These are phyloP conservation scores for Phytophthora cactorum DNA, from an alignment of 352 stramenopile genomes.

Conservation along the genomic window DNA sequence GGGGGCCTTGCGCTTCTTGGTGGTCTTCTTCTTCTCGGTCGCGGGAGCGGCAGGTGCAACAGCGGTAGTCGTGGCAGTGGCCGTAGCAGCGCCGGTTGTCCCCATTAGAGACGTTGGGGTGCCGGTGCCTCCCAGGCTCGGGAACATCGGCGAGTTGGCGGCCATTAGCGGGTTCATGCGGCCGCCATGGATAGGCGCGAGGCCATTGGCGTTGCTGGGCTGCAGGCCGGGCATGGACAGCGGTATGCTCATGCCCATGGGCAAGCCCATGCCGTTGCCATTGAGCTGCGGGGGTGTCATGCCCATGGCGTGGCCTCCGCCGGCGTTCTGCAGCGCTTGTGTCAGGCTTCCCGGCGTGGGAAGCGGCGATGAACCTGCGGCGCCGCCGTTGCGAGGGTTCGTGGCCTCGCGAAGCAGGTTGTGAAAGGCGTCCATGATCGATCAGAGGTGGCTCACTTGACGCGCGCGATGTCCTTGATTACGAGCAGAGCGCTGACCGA, in stretches of 20 bases:
- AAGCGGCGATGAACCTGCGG: slow-evolving; percentile 24
- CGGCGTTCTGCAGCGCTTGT: slow-evolving; percentile 41
- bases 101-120: slow-evolving; percentile 25
- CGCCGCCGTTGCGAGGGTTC: slow-evolving; percentile 51
- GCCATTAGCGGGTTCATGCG: slow-evolving; percentile 80
- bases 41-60: slow-evolving; percentile 21
- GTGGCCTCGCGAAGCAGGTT: slow-evolving; percentile 76
- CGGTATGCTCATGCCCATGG: slow-evolving; percentile 71
- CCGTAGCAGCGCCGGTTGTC: background rate
- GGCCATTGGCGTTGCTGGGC: slow-evolving; percentile 37
- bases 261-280: slow-evolving; percentile 45
- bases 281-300: slow-evolving; percentile 42
- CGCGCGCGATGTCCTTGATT: slow-evolving; percentile 37
- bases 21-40: slow-evolving; percentile 62
- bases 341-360: slow-evolving; percentile 41
- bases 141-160: slow-evolving; percentile 70
- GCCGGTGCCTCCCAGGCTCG: slow-evolving; percentile 48
- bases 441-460: slow-evolving; percentile 12
- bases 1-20: slow-evolving; percentile 81
- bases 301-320: slow-evolving; percentile 45
- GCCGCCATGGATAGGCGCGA: slow-evolving; percentile 65
- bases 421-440: slow-evolving; percentile 77
- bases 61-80: slow-evolving; percentile 17
- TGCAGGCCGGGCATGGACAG: slow-evolving; percentile 60
- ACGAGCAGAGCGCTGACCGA: slow-evolving; percentile 30